Conservation (phyloP, 2,329 filamentous ascomycete genomes). For the Cladosporium colombiae region DNA sequence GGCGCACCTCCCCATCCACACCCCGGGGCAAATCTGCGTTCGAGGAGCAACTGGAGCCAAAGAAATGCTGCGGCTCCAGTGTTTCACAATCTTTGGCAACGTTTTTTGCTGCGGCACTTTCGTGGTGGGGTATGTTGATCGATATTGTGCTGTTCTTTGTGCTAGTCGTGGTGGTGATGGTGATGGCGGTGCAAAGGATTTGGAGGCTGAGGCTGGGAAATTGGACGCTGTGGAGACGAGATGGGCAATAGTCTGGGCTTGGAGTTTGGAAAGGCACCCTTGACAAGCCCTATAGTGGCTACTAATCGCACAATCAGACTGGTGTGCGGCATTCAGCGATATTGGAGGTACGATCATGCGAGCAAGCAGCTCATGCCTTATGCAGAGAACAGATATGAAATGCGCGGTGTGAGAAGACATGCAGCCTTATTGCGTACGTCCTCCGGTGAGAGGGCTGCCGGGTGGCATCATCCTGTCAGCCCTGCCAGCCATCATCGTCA, state of each 20-base stretch:
- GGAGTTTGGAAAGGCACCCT: neutral
- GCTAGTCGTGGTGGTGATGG: neutral
- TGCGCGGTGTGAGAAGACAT: slow-evolving; percentile 7
- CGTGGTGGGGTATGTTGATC: neutral
- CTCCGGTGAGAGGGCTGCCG: neutral
- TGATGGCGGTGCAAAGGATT: slow-evolving; percentile 18
- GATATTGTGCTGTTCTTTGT: neutral
- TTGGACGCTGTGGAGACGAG: slow-evolving; percentile 14
- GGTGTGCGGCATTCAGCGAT: neutral
- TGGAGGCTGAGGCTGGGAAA: slow-evolving; percentile 20
- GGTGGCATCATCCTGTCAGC: slow-evolving; percentile 12
- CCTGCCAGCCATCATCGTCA: slow-evolving; percentile 11
- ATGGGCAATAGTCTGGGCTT: neutral
- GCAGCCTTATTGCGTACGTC: neutral
- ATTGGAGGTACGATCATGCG: neutral
- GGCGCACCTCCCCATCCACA: neutral
- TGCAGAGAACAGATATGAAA: neutral
- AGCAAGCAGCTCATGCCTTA: neutral
- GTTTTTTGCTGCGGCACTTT: slow-evolving; percentile 5
- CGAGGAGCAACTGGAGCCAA: slow-evolving; percentile 9
- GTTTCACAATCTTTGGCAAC: slow-evolving; percentile 12
- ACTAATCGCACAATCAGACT: neutral
- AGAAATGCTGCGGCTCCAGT: slow-evolving; percentile 14
- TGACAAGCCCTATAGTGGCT: slow-evolving; percentile 1
- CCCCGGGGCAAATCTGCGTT: neutral